Conservation (phyloP, 2,329 filamentous ascomycete species). For the Sporothrix protearum region DNA sequence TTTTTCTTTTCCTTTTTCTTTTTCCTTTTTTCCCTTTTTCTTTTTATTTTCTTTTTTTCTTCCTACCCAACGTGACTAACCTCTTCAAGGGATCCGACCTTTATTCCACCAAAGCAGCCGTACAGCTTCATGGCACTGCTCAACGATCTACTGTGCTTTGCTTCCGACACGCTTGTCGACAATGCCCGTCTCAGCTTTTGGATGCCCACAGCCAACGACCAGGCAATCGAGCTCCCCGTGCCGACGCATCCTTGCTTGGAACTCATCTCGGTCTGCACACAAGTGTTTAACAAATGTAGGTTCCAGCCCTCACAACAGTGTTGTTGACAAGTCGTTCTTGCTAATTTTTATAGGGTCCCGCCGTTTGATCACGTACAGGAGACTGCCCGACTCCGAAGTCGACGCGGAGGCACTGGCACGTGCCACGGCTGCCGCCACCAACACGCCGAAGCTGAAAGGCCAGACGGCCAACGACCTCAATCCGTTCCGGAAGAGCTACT, state of each 20-base stretch:
- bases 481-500: constrained; percentile 58
- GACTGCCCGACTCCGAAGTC: constrained; percentile 60
- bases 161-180: constrained; percentile 70
- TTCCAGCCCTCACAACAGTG: not conserved
- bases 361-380: constrained; percentile 78
- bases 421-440: constrained; percentile 32
- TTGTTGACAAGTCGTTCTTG: not conserved
- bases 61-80: not conserved
- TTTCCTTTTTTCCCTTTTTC: too few species aligned
- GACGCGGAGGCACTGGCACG: constrained; percentile 41
- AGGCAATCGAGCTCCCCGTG: constrained; percentile 70
- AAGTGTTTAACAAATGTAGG: constrained; percentile 83
- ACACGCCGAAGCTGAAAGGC: constrained; percentile 38
- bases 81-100: constrained; percentile 47
- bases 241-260: constrained; percentile 74
- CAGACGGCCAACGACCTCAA: constrained; percentile 58
- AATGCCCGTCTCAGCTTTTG: constrained; percentile 83
- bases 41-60: too few species aligned
- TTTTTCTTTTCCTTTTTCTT: too few species aligned
- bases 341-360: constrained; percentile 64
- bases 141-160: constrained; percentile 83
- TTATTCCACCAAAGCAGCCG: constrained; percentile 82
- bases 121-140: constrained; percentile 91
- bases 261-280: constrained; percentile 72
- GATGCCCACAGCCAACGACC: constrained; percentile 89